Evolutionary conservation across 441 rosid species (phyloP).

Genomic region (Jatropha podagrica): DNA sequence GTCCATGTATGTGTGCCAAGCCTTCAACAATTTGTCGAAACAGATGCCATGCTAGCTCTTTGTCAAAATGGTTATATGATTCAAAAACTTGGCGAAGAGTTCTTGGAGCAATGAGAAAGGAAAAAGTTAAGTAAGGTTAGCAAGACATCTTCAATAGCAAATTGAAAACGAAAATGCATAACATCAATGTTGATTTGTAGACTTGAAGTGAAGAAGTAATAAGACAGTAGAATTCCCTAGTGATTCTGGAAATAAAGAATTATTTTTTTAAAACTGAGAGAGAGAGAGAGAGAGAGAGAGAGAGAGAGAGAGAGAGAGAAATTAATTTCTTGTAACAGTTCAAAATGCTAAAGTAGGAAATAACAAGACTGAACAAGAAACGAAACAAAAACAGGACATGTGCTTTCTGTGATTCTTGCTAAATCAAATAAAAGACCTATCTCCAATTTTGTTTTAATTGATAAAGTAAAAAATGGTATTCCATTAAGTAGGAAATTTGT

Average conservation of each 20-base stretch:
- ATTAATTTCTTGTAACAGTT: not conserved
- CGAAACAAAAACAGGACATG: not conserved
- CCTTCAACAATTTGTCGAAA: slow-evolving; percentile 98
- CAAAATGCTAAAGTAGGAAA: not conserved
- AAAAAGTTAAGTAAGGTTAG: slow-evolving; percentile 9
- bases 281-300: not conserved
- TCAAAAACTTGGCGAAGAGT: slow-evolving; percentile 89
- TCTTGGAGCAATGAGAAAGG: slow-evolving; percentile 42
- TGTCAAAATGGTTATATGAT: slow-evolving; percentile 79
- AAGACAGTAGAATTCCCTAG: not conserved
- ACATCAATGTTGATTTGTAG: not conserved
- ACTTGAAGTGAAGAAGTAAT: not conserved
- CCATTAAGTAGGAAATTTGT: not conserved
- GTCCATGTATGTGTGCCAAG: slow-evolving; percentile 92
- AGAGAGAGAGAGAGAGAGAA: not conserved
- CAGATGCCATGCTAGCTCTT: slow-evolving; percentile 83
- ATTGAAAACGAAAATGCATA: not conserved
- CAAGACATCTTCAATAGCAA: not conserved
- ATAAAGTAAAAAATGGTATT: not conserved
- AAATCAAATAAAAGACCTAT: not conserved
- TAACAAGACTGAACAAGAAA: not conserved
- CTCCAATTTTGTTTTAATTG: not conserved
- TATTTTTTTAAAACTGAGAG: not conserved
- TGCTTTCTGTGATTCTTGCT: not conserved
- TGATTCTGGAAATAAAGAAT: not conserved